These are phyloP conservation scores for Hymenoscyphus salicellus DNA, from an alignment of 2,329 filamentous ascomycete genomes.

Conservation along the genomic window DNA sequence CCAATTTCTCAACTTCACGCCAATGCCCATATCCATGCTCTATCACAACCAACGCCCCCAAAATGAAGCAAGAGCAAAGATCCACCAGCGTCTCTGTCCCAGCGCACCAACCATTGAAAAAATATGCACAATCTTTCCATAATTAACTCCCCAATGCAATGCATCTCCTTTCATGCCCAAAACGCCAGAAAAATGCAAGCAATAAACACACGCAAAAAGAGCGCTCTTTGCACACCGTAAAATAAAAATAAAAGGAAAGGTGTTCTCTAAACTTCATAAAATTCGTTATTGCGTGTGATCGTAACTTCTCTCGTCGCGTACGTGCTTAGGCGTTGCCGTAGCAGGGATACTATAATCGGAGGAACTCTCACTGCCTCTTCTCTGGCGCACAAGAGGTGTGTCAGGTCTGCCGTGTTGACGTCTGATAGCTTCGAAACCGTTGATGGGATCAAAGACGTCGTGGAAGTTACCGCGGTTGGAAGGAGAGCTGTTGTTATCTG, in stretches of 20 bases:
- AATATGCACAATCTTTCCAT: not conserved
- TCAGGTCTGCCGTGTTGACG: not conserved
- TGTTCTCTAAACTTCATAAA: not conserved
- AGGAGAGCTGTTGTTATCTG: not conserved
- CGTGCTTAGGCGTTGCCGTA: not conserved
- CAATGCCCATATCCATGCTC: no score
- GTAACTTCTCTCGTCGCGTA: not conserved
- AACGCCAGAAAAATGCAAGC: not conserved
- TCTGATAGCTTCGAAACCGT: not conserved
- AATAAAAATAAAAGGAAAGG: no score
- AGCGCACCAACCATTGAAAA: not conserved
- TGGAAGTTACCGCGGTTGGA: not conserved
- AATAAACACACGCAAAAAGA: no score
- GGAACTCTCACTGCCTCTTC: slow-evolving; percentile 1
- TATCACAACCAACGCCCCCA: not conserved
- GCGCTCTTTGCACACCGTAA: no score
- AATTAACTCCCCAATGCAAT: not conserved
- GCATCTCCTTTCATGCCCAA: not conserved
- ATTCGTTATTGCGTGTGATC: not conserved
- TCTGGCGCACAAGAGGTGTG: not conserved
- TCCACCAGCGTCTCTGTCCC: not conserved
- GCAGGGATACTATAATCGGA: slow-evolving; percentile 2
- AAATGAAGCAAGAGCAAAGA: slow-evolving; percentile 2
- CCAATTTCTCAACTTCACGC: no score
- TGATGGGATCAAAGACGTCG: not conserved